Percentiles rank a stretch among this genome's conserved stretches.
phyloP scores from a whole-genome alignment of 495 filamentous ascomycete species.

The Wilcoxina mikolae region DNA sequence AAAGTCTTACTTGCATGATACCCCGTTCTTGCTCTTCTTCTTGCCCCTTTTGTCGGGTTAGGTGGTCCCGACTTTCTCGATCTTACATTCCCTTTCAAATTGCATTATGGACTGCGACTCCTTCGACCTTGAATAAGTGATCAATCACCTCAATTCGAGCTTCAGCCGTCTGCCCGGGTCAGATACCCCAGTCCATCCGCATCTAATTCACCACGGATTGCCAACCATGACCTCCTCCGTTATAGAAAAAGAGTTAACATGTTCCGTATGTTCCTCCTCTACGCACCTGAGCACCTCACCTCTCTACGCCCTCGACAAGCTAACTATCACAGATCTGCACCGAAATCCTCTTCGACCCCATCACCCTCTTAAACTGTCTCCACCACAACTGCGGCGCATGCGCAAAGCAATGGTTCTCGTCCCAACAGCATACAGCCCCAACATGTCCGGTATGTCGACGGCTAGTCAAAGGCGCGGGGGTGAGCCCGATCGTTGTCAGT shows the following conservation, averaged over 20 bases:
- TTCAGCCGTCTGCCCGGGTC: not conserved
- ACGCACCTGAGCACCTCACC: constrained; percentile 6
- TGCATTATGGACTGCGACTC: not conserved
- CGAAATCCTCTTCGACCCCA: constrained; percentile 85
- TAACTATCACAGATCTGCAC: constrained; percentile 69
- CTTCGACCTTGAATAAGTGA: too few relatives aligned
- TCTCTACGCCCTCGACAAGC: not conserved
- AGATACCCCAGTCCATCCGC: not conserved
- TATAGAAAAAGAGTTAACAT: constrained; percentile 77
- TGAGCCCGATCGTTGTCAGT: constrained; percentile 70
- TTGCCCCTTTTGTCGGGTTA: not conserved
- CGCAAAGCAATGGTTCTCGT: constrained; percentile 84
- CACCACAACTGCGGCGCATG: constrained; percentile 95
- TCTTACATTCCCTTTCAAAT: not conserved
- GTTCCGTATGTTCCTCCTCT: constrained; percentile 51
- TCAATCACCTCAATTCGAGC: too few relatives aligned
- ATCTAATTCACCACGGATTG: not conserved
- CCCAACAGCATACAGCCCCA: constrained; percentile 22
- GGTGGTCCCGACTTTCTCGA: not conserved
- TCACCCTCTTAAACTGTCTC: constrained; percentile 91
- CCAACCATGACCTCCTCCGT: constrained; percentile 17
- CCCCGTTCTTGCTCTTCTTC: not conserved
- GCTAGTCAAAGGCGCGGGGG: constrained; percentile 60
- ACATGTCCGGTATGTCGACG: constrained; percentile 92
- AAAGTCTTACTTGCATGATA: not conserved